Conservation (phyloP, 306 rosid genomes). For the Trichosanthes cucumerina region DNA sequence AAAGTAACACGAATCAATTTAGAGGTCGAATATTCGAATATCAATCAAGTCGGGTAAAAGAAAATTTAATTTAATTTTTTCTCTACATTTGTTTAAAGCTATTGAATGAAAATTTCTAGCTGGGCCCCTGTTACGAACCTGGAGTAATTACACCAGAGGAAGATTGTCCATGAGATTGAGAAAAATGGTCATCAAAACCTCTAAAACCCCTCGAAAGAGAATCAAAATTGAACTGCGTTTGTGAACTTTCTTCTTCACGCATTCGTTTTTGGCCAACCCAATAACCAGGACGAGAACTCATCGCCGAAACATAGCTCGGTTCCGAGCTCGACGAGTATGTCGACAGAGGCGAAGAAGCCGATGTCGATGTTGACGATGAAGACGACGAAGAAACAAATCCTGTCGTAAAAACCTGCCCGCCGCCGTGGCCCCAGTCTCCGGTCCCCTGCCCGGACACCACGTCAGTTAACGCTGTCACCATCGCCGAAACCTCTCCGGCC, state of each 20-base stretch:
- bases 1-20: too few relatives aligned
- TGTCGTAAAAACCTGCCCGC: constrained; percentile 11
- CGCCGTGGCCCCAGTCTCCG: not conserved
- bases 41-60: too few relatives aligned
- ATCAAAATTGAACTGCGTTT: not conserved
- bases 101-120: too few relatives aligned
- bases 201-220: not conserved
- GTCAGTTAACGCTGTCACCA: constrained; percentile 59
- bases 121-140: not conserved
- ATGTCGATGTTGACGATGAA: not conserved
- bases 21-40: too few relatives aligned
- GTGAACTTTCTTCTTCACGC: constrained; percentile 31
- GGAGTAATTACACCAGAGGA: not conserved
- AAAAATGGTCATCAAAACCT: constrained; percentile 17
- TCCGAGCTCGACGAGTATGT: not conserved
- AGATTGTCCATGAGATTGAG: constrained; percentile 1
- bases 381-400: constrained; percentile 14
- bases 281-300: not conserved
- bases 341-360: not conserved
- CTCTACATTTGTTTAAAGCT: too few relatives aligned
- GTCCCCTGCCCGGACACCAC: constrained; percentile 45
- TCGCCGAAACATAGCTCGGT: not conserved
- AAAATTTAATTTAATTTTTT: too few relatives aligned
- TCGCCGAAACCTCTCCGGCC: constrained; percentile 36
- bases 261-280: constrained; percentile 36